Base-by-base conservation (phyloP, 305 asterid species). In the Fraxinus greggii region DNA sequence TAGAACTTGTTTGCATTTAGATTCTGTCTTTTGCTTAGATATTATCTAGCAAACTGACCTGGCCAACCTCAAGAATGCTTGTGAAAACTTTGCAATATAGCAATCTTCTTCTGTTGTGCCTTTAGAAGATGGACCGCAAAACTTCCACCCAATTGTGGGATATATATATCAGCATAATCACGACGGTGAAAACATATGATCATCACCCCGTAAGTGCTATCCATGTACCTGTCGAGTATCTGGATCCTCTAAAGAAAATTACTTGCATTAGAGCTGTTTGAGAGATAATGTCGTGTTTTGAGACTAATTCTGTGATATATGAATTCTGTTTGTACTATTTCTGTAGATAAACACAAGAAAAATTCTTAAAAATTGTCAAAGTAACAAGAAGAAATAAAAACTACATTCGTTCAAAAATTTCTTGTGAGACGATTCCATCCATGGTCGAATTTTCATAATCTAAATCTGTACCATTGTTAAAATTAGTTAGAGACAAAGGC, bases 131-230 rank as follows among this genome's bases (percentile, higher is more conserved):
- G 93, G 88, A 0, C 93, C 95, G 4, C 81, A 84, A 10, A 90
- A 87, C 93, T 92, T 8, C 99, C 97, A 3, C 98, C 99, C 98
- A 97, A 92, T 13, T 92, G 98, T 6, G 98, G 97, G 77, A 95
- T 93, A 82, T 93, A 82, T 93, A 83, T 38, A 91, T 88, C 45
- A 92, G 54, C n/a, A 86, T 0, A 31, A 92, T 84, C 8, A 89
- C 82, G 7, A 89, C 69, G 0, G 94, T 85, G 89, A 94, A 92
- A 92, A 10, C 89, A 88, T 15, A 95, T 76, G 7, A 93, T 95
- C 98, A 95, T 91, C 7, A 93, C 83, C 24, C 99, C 99, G 92
- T 93, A 1, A 88, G 78, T 5, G 90, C 86, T 69, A 93, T 83
- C 1, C 99, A 98, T 8, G 80, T 85, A 56, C 94, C 98, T 7